Percentiles rank a stretch among this genome's conserved stretches.
phyloP scores from a whole-genome alignment of 2,329 filamentous ascomycete genomes.

The Sporothrix phasma region DNA sequence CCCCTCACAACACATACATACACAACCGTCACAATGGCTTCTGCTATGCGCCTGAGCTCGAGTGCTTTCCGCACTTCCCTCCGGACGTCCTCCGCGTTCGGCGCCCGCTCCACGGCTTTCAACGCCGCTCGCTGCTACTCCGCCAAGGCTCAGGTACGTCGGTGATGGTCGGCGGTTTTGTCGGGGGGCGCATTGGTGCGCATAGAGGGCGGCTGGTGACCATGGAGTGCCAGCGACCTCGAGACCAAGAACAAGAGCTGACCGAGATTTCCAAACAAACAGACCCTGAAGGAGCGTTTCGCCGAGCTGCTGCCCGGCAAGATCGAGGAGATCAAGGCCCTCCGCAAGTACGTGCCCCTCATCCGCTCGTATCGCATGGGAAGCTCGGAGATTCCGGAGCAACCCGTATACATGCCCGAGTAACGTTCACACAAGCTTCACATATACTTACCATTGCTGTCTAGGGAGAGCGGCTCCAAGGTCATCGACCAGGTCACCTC shows the following conservation, averaged over 20 bases:
- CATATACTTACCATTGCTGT: constrained; percentile 1
- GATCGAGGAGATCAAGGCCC: constrained; percentile 98
- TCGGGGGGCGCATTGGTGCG: background rate
- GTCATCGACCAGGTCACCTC: constrained; percentile 96
- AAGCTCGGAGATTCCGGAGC: background rate
- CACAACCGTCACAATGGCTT: constrained; percentile 55
- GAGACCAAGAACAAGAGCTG: background rate
- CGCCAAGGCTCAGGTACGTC: constrained; percentile 71
- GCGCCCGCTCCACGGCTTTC: constrained; percentile 62
- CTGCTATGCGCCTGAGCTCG: constrained; percentile 70
- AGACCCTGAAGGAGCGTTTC: constrained; percentile 98
- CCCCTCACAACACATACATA: background rate
- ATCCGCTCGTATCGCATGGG: background rate
- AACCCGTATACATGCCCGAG: background rate
- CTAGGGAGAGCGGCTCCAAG: constrained; percentile 86
- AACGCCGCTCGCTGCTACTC: constrained; percentile 86
- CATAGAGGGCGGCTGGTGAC: background rate
- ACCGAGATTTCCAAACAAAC: constrained; percentile 11
- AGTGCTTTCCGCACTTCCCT: constrained; percentile 72
- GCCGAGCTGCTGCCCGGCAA: constrained; percentile 91
- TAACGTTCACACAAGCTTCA: background rate
- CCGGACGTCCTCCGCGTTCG: constrained; percentile 51
- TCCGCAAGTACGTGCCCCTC: constrained; percentile 68
- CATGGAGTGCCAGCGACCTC: background rate
- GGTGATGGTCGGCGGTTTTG: background rate